Base-by-base conservation (phyloP, 371 early-diverging fungal genomes). In the Funneliformis caledonium region DNA sequence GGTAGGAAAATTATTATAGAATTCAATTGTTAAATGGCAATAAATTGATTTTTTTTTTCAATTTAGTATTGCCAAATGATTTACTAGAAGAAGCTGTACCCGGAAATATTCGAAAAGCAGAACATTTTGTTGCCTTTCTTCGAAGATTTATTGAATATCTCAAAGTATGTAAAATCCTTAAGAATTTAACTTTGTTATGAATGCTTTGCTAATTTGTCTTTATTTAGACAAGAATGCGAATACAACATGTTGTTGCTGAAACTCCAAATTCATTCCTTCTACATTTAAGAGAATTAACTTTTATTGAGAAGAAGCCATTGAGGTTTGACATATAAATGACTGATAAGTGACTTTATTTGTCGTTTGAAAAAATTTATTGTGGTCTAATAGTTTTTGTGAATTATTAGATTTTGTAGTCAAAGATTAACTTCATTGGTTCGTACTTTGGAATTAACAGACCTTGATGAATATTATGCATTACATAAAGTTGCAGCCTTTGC, bases 121-220 rank as follows among this genome's bases (percentile, higher is more conserved):
- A 97, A 81, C 99, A 99, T 86, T 99, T 99, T 89, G 96, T 99
- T 8, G 94, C 96, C 0, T 97, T 99, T 83, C 84, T 99, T 78
- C 91, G 97, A 83, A 89, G 99, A 65, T 97, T 99, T 82, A 92
- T 99, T 80, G 99, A 99, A 87, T 99, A 99, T 83, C 92, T 99
- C 64, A 99, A 99, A 88, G 93, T 93, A 85, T 72, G 14, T 5
- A 72, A n/a, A 22, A 37, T 16, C 2, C 26, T 26, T 26, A 26
- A 19, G 3, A 19, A 47, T 72, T 14, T 16, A 22, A 11, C 16
- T 56, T 50, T 42, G 11, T 74, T n/a, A 10, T 47, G 10, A 42
- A 26, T 61, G 37, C 31, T 72, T 52, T 48, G n/a, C 22, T 14
- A 33, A 82, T 70, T 7, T 37, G 37, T 33, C 16, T 47, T 10